phyloP scores from a whole-genome alignment of 257 asterid species.

The Rauvolfia tetraphylla region DNA sequence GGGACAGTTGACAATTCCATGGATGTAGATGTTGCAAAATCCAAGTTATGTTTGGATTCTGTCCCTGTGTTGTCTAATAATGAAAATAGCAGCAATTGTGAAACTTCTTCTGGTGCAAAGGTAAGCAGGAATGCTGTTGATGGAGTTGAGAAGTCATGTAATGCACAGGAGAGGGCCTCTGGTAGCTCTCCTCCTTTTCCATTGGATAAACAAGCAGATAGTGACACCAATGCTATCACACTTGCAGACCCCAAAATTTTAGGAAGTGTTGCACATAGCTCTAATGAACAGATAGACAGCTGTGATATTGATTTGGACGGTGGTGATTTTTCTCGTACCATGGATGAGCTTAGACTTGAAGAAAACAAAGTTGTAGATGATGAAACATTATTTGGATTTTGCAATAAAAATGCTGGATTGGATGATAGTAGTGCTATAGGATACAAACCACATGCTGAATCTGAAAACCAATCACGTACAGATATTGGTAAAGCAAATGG shows the following conservation, averaged over 20 bases:
- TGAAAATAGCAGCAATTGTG: constrained; percentile 13
- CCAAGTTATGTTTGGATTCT: constrained; percentile 21
- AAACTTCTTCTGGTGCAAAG: constrained; percentile 14
- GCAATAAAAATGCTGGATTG: constrained; percentile 26
- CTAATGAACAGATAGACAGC: constrained; percentile 33
- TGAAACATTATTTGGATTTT: constrained; percentile 34
- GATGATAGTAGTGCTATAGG: constrained; percentile 27
- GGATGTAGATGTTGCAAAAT: constrained; percentile 21
- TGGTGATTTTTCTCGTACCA: constrained; percentile 21
- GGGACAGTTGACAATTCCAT: constrained; percentile 25
- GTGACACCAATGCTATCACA: background rate
- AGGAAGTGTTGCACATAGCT: constrained; percentile 29
- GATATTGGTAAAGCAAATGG: constrained; percentile 21
- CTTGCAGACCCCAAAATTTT: constrained; percentile 26
- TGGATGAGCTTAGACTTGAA: constrained; percentile 29
- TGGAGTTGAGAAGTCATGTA: constrained; percentile 22
- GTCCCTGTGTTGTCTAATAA: constrained; percentile 21
- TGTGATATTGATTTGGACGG: constrained; percentile 22
- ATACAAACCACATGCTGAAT: constrained; percentile 25
- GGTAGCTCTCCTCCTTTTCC: constrained; percentile 21
- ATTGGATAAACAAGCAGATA: constrained; percentile 24
- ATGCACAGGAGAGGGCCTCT: constrained; percentile 24
- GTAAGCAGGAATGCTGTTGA: constrained; percentile 21
- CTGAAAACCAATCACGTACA: constrained; percentile 20
- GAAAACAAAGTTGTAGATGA: constrained; percentile 26